Evolutionary conservation across 371 early-diverging fungal genomes (phyloP), one percentile per base, ranked within the genome.

Genomic region (Batkoa obscura): DNA sequence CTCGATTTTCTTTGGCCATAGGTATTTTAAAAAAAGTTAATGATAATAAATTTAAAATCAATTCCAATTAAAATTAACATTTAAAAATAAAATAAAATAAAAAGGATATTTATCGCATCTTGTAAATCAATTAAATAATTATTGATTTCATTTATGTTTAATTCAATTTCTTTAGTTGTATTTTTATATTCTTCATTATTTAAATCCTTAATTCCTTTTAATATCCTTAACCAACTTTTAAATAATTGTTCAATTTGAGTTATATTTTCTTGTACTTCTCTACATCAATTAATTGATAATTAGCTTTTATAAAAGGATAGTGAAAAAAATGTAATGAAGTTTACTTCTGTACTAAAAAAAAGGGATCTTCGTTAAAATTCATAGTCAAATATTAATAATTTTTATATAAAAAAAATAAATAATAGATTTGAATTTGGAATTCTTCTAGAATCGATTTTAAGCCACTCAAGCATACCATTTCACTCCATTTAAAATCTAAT

Each of bases 301-400:
- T n/a, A n/a, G n/a, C n/a, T n/a, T n/a, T n/a, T n/a, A 8, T 45
- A 45, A n/a, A n/a, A 45, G 3, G 8, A 15, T n/a, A 45, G 15
- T 3, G 17, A 45, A 45, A 15, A 45, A 8, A n/a, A 8, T n/a
- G n/a, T 8, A 15, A 3, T 45, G 10, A n/a, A 45, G n/a, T 9
- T 45, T 45, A 45, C 45, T 45, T 45, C n/a, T 45, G 10, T 3
- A 45, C 45, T 45, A 45, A 45, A 45, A 15, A 45, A 45, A 45
- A 45, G 15, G 45, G 45, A 45, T 45, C 45, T 45, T 45, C 45
- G n/a, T n/a, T n/a, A n/a, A n/a, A n/a, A n/a, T n/a, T n/a, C n/a
- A n/a, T n/a, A n/a, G n/a, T n/a, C n/a, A n/a, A n/a, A n/a, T n/a
- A n/a, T n/a, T n/a, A n/a, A n/a, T n/a, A n/a, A n/a, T n/a, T n/a